phyloP scores from a whole-genome alignment of 306 rosid genomes.

The Sophora flavescens region DNA sequence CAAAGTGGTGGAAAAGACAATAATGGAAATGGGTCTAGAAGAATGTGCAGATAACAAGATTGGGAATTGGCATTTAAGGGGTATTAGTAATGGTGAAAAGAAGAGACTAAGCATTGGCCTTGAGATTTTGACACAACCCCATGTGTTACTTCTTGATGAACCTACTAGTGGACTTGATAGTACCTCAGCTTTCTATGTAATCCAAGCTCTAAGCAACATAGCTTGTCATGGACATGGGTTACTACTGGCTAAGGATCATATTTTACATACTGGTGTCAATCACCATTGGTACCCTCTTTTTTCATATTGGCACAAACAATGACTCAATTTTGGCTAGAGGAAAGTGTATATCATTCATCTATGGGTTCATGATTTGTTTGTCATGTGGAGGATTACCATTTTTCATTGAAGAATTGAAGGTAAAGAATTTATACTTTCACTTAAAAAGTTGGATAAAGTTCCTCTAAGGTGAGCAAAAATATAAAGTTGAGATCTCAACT shows the following conservation, averaged over 20 bases:
- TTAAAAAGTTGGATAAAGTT: not conserved
- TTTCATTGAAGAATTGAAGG: constrained; percentile 77
- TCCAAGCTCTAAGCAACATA: constrained; percentile 55
- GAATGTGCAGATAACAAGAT: constrained; percentile 60
- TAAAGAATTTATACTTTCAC: not conserved
- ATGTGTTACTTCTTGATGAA: constrained; percentile 63
- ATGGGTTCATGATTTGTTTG: constrained; percentile 80
- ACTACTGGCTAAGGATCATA: constrained; percentile 72
- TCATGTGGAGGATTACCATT: constrained; percentile 76
- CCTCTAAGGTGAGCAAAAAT: no score
- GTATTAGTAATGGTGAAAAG: constrained; percentile 68
- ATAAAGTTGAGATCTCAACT: no score
- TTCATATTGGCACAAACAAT: constrained; percentile 59
- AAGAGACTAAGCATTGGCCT: constrained; percentile 63
- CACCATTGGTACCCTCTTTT: constrained; percentile 69
- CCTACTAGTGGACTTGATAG: constrained; percentile 72
- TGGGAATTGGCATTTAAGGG: constrained; percentile 68
- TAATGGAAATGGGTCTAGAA: constrained; percentile 63
- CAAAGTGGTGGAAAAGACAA: constrained; percentile 59
- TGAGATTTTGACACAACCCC: constrained; percentile 62
- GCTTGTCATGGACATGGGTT: constrained; percentile 71
- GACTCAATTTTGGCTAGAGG: constrained; percentile 69
- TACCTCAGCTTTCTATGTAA: constrained; percentile 64
- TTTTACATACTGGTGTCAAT: constrained; percentile 62
- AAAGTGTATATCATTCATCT: constrained; percentile 66